Percentiles rank a stretch among this genome's conserved stretches.
phyloP scores from a whole-genome alignment of 1,139 yeast genomes.

The Yamadazyma diddensiae region DNA sequence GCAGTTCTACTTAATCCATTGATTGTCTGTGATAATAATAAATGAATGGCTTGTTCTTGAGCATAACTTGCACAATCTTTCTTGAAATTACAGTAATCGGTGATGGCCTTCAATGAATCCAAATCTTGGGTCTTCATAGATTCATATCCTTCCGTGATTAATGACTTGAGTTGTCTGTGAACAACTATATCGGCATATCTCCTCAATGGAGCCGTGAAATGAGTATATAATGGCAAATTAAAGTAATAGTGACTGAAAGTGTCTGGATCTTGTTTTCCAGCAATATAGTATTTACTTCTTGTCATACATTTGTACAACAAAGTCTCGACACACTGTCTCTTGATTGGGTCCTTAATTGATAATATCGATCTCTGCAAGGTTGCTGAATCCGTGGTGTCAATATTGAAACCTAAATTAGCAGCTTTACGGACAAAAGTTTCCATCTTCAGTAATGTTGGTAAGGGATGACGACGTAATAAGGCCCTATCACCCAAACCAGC shows the following conservation, averaged over 20 bases:
- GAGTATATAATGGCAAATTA: constrained; percentile 84
- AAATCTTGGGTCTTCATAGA: constrained; percentile 37
- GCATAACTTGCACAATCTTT: constrained; percentile 93
- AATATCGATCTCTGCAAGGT: constrained; percentile 72
- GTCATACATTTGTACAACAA: constrained; percentile 78
- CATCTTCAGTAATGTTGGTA: constrained; percentile 79
- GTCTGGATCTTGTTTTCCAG: constrained; percentile 84
- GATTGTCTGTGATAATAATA: constrained; percentile 78
- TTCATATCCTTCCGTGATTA: constrained; percentile 36
- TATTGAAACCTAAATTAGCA: constrained; percentile 57
- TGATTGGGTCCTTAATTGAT: constrained; percentile 57
- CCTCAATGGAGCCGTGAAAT: constrained; percentile 88
- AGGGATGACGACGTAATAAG: constrained; percentile 80
- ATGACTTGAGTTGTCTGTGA: constrained; percentile 82
- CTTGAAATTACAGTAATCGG: constrained; percentile 93
- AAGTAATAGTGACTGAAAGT: constrained; percentile 75
- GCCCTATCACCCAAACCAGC: constrained; percentile 78
- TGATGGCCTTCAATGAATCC: constrained; percentile 73
- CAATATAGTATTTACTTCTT: constrained; percentile 82
- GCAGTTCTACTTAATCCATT: constrained; percentile 73
- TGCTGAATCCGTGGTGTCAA: constrained; percentile 75
- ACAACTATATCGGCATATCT: constrained; percentile 91
- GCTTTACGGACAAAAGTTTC: constrained; percentile 77
- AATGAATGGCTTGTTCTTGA: constrained; percentile 92
- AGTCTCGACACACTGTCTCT: constrained; percentile 76